Conservation (phyloP, 139 green algal species). For the Mesotaenium endlicherianum region DNA sequence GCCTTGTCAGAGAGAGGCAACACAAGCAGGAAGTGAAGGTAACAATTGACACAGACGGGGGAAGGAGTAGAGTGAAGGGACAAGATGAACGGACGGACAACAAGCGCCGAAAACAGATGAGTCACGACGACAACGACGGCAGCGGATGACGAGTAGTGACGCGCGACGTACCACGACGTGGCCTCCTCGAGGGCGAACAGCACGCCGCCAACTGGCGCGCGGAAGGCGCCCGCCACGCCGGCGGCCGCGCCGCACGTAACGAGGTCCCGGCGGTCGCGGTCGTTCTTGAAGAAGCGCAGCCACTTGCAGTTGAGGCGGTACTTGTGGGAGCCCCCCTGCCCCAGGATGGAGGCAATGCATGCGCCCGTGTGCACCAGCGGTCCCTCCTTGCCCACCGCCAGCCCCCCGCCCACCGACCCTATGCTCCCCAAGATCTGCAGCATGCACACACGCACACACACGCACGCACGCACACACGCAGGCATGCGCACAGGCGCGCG, state of each 20-base stretch:
- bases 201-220: slow-evolving; percentile 76
- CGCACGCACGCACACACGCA: not conserved
- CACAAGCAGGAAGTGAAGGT: not conserved
- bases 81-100: not conserved
- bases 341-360: slow-evolving; percentile 64
- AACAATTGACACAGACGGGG: not conserved
- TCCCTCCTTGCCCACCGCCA: slow-evolving; percentile 82
- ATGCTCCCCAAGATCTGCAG: slow-evolving; percentile 58
- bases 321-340: slow-evolving; percentile 42
- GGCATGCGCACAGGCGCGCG: too few relatives aligned
- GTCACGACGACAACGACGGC: not conserved
- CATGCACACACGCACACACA: not conserved
- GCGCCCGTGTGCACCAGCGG: slow-evolving; percentile 79
- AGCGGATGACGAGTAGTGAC: not conserved
- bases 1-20: too few relatives aligned
- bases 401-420: slow-evolving; percentile 67
- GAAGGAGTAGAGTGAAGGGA: not conserved
- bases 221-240: slow-evolving; percentile 79
- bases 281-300: slow-evolving; percentile 63
- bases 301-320: slow-evolving; percentile 47
- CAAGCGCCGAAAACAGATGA: not conserved
- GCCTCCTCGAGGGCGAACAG: slow-evolving; percentile 85
- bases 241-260: slow-evolving; percentile 69
- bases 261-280: slow-evolving; percentile 42
- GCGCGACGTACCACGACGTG: slow-evolving; percentile 51